A percentile compares a stretch with the other conserved stretches of the same genome.
phyloP scores from a whole-genome alignment of 192 early-diverging fungal species.

The Coemansia sp. region DNA sequence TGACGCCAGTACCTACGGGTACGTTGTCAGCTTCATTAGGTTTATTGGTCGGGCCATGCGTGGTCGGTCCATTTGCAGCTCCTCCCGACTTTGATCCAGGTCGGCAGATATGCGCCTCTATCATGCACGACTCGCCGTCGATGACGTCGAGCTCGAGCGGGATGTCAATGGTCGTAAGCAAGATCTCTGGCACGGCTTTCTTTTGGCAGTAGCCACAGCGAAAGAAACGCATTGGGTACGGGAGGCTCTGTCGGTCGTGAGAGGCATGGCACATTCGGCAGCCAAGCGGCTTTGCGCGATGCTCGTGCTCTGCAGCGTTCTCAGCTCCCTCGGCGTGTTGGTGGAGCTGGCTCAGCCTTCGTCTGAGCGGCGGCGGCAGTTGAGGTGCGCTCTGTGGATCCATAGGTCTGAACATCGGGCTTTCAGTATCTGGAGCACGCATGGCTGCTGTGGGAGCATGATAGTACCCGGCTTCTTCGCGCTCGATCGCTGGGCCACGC shows the following conservation, averaged over 20 bases:
- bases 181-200: slow-evolving; percentile 75
- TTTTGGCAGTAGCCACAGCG: slow-evolving; percentile 72
- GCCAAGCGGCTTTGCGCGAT: slow-evolving; percentile 13
- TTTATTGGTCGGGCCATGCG: not conserved
- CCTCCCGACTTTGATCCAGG: slow-evolving; percentile 17
- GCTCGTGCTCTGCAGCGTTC: not conserved
- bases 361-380: not conserved
- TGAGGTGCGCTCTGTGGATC: not conserved
- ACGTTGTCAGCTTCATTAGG: not conserved
- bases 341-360: slow-evolving; percentile 6
- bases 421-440: slow-evolving; percentile 19
- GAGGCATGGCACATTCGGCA: slow-evolving; percentile 71
- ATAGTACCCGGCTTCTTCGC: not conserved
- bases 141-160: slow-evolving; percentile 72
- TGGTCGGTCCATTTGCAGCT: not conserved
- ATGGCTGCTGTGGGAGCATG: not conserved
- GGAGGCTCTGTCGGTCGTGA: slow-evolving; percentile 63
- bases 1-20: not conserved
- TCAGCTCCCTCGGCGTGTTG: not conserved
- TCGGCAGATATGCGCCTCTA: slow-evolving; percentile 75
- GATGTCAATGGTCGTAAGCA: slow-evolving; percentile 74
- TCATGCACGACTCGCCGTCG: slow-evolving; percentile 63
- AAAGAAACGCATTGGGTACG: slow-evolving; percentile 68
- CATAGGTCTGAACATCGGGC: slow-evolving; percentile 18
- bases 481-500: slow-evolving; percentile 5